Base-by-base conservation (phyloP, 192 early-diverging fungal genomes). In the Mortierella hygrophila region DNA sequence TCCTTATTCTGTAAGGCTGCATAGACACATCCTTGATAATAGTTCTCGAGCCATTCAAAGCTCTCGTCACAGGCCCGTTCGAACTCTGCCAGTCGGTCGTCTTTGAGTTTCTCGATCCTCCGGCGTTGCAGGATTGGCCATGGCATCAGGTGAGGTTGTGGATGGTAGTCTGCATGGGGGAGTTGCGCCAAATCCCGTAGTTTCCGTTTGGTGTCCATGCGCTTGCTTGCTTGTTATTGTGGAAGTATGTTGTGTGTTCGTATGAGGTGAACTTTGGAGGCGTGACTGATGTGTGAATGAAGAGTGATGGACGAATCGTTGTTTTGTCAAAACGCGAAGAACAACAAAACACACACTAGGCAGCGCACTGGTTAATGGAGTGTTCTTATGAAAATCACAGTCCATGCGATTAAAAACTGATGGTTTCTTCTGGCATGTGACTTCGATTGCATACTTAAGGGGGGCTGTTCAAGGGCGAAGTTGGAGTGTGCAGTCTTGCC, bases 11-110 rank as follows among this genome's bases (percentile, higher is more conserved):
- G 84, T 21, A 42, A 23, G 0, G 84, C 84, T 2, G 84, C 78
- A 68, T 77, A 86, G 42, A 80, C 78, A 78, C 78, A 86, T 49
- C 84, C 84, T 65, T 86, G 78, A 37, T 86, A 86, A 52, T 86
- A 86, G 49, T 86, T 80, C 42, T 86, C 78, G 44, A 86, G 76
- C 84, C 84, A 86, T 9, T 80, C 79, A 46, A 86, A 75, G 63
- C 72, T 86, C 41, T 80, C 75, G 32, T 49, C 44, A n/a, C 78
- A 77, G 1, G 79, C 68, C 3, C 79, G 52, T 75, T 74, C 78
- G 74, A 86, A 81, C 47, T 86, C 84, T 18, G 72, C 37, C 23
- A 78, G 63, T 6, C 84, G 79, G 5, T 77, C 74, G 26, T 78
- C 68, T 52, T 77, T 86, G 60, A 86, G 79, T 37, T 75, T 86